Percentiles rank a stretch among this genome's conserved stretches.
phyloP scores from a whole-genome alignment of 2,329 filamentous ascomycete genomes.

The Neophaeococcomyces mojaviensis region DNA sequence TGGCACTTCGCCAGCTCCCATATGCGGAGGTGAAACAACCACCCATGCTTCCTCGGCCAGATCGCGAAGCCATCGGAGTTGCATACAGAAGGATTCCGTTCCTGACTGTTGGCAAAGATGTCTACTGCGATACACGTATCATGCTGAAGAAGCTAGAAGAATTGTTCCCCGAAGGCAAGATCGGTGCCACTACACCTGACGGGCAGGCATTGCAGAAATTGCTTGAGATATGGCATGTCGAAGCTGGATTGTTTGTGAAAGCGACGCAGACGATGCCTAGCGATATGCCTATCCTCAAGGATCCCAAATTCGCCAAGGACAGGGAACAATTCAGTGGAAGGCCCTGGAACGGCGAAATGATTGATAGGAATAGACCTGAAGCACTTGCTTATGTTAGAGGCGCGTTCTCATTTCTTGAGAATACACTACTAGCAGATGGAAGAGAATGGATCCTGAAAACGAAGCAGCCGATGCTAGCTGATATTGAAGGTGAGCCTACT shows the following conservation, averaged over 20 bases:
- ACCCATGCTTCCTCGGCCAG: slow-evolving; percentile 57
- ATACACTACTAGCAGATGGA: slow-evolving; percentile 57
- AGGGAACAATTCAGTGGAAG: slow-evolving; percentile 40
- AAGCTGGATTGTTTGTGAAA: slow-evolving; percentile 50
- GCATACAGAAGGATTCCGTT: slow-evolving; percentile 63
- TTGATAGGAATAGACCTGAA: slow-evolving; percentile 44
- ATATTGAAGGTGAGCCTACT: slow-evolving; percentile 52
- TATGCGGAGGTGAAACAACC: slow-evolving; percentile 65
- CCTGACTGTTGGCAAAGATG: slow-evolving; percentile 55
- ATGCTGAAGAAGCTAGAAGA: slow-evolving; percentile 54
- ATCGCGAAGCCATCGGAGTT: slow-evolving; percentile 54
- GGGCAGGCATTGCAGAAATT: slow-evolving; percentile 46
- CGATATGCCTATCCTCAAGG: slow-evolving; percentile 46
- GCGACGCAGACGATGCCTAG: slow-evolving; percentile 52
- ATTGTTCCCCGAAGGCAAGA: slow-evolving; percentile 41
- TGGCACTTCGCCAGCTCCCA: slow-evolving; percentile 56
- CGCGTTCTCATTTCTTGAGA: slow-evolving; percentile 54
- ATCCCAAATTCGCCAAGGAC: slow-evolving; percentile 56
- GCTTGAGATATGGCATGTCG: slow-evolving; percentile 49
- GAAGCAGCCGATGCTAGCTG: slow-evolving; percentile 49
- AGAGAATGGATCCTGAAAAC: slow-evolving; percentile 56
- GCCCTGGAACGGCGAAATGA: slow-evolving; percentile 33
- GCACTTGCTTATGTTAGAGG: slow-evolving; percentile 49
- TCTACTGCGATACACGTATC: slow-evolving; percentile 63
- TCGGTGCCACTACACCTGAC: slow-evolving; percentile 34